Evolutionary conservation across 116 monocot genomes (phyloP), one percentile per base, ranked within the genome.

Genomic region (Dioscorea cayenensis): DNA sequence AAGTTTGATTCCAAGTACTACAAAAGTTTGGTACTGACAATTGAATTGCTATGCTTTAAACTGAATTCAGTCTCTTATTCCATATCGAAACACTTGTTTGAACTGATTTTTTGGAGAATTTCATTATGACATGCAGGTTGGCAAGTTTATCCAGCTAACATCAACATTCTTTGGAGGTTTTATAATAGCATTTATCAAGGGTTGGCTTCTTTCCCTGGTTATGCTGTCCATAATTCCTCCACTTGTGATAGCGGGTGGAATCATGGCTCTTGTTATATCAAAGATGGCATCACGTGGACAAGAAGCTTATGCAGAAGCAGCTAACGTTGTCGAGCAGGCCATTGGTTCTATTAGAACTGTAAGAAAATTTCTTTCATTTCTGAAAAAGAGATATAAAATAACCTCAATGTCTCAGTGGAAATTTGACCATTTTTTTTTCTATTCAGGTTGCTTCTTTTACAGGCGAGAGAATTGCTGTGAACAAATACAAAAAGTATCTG

Each of bases 361-460:
- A 73, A 65, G 81, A 66, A 68, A 51, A 5, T 48, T 62, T 27
- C 62, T 62, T 5, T 11, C 25, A 21, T 22, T 20, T 9, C 20
- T 22, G 11, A 23, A 21, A 27, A 62, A 6, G 1, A 62, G 59
- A 62, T 55, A 18, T 18, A 61, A 25, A 3, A 20, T 7, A 23
- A 23, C 25, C 25, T 62, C 59, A 23, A 23, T 27, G 28, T 62
- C n/a, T 27, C 10, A 1, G 12, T 2, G 7, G 62, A 62, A 0
- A 27, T 23, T 23, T 62, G 10, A 62, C 27, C 55, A 28, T 2
- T 13, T 2, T 55, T 2, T 55, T 25, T 29, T 62, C 35, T 63
- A 20, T 17, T 67, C 71, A 94, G 89, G 94, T 94, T 60, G 82
- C 83, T 63, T 87, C 94, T 25, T 90, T 94, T 38, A 94, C 84